Evolutionary conservation across 345 rosid species (phyloP).

Genomic region (Physaria fendleri): DNA sequence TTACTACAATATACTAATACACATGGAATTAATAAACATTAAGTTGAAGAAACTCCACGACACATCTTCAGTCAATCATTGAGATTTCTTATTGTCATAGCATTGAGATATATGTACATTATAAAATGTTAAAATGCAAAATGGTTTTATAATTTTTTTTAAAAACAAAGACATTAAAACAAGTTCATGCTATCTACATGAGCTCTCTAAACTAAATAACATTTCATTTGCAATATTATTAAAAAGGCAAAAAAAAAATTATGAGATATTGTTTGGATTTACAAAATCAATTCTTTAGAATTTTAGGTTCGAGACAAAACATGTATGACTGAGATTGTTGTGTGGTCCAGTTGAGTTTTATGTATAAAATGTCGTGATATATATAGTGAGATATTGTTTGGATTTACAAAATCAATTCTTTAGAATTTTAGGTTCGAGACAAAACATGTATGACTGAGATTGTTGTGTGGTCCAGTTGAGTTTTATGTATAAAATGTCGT

Average conservation of each 20-base stretch:
- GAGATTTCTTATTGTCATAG: neutral
- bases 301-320: neutral
- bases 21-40: neutral
- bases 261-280: too few species aligned
- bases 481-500: slow-evolving; percentile 15
- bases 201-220: neutral
- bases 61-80: slow-evolving; percentile 11
- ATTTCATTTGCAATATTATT: neutral
- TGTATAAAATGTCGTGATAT: slow-evolving; percentile 15
- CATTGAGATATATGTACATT: neutral
- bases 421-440: neutral
- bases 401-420: too few species aligned
- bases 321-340: neutral
- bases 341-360: slow-evolving; percentile 16
- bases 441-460: neutral
- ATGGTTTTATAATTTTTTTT: neutral
- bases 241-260: too few species aligned
- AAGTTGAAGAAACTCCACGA: neutral
- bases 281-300: too few species aligned
- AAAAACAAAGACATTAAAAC: slow-evolving; percentile 24
- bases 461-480: slow-evolving; percentile 13
- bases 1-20: neutral
- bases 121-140: neutral
- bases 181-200: slow-evolving; percentile 28
- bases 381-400: too few species aligned